Evolutionary conservation across 73 alveolate species (phyloP), one percentile per base, ranked within the genome.

Genomic region (Halteria grandinella): DNA sequence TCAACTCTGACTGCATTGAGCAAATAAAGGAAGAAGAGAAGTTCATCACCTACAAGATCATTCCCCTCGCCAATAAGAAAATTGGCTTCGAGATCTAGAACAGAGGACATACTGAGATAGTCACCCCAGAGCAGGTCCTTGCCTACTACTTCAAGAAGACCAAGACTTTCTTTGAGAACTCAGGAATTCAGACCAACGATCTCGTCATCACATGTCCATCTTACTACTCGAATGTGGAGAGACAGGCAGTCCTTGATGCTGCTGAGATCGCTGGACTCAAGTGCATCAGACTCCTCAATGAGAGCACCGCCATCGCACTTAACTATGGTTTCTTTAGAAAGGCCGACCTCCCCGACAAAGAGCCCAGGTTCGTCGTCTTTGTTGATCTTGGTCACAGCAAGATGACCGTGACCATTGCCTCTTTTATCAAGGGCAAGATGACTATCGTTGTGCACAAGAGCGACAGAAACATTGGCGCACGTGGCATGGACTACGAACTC

Each of bases 251-350:
- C 54, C 60, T 90, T 45, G 98, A 96, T 77, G 97, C 99, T 0
- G 52, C 93, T 60, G 83, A 77, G 25, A 88, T 96, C 21, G 96
- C 99, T 14, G 96, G 89, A 2, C 59, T 96, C 49, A 89, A 94
- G 31, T 88, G 96, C 37, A 73, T 91, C 17, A 91, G 97, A 77
- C 59, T 97, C 37, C 84, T 97, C 57, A 96, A 96, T 83, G 99
- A 97, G 70, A 91, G 97, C 28, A 95, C 99, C 11, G 99, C 99
- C 27, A 91, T 94, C 31, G 94, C 99, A 24, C 88, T 97, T 27
- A 87, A 95, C 73, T 97, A 97, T 69, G 99, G 99, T 47, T 87
- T 97, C 79, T 92, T 89, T 91, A 96, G 99, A 85, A 87, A 86
- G 90, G 79, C 75, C 49, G 97, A 90, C 52, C 86, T 95, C 53